Percentiles rank a stretch among this genome's conserved stretches.
Evolutionary conservation across 495 filamentous ascomycete species (phyloP).

Genomic region (Pseudoneurospora amorphoporcata): DNA sequence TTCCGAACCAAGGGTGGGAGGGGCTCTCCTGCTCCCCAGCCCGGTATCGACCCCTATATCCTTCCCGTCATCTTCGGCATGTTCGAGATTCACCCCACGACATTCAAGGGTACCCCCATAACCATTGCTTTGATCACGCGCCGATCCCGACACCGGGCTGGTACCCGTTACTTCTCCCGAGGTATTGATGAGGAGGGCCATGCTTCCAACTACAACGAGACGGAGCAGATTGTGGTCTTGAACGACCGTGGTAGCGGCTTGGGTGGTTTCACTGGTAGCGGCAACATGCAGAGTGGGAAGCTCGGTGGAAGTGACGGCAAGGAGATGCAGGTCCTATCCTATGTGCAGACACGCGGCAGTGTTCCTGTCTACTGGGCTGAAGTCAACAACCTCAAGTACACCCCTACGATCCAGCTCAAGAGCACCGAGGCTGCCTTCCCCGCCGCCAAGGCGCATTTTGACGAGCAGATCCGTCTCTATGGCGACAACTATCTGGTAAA

Average conservation of each 20-base stretch:
- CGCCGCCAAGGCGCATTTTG: slow-evolving; percentile 76
- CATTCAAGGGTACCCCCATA: slow-evolving; percentile 68
- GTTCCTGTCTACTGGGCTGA: slow-evolving; percentile 94
- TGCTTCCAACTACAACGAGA: slow-evolving; percentile 96
- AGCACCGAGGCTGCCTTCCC: slow-evolving; percentile 70
- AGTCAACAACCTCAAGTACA: slow-evolving; percentile 81
- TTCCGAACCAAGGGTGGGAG: slow-evolving; percentile 49
- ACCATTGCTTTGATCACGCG: slow-evolving; percentile 83
- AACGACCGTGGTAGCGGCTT: slow-evolving; percentile 65
- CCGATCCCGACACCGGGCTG: slow-evolving; percentile 72
- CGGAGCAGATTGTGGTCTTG: slow-evolving; percentile 79
- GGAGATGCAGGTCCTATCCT: slow-evolving; percentile 82
- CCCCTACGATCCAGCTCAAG: slow-evolving; percentile 77
- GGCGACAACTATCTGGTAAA: slow-evolving; percentile 97
- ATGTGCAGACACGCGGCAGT: slow-evolving; percentile 91
- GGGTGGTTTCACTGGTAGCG: slow-evolving; percentile 71
- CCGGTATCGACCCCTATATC: slow-evolving; percentile 82
- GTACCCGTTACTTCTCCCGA: slow-evolving; percentile 88
- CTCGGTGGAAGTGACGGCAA: slow-evolving; percentile 43
- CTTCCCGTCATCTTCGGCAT: slow-evolving; percentile 91
- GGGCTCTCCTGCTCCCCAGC: slow-evolving; percentile 55
- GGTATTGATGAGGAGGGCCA: slow-evolving; percentile 89
- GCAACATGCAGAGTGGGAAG: slow-evolving; percentile 62
- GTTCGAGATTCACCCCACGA: slow-evolving; percentile 73
- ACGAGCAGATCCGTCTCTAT: slow-evolving; percentile 83